Base-by-base conservation (phyloP, 2,329 filamentous ascomycete species). In the Cadophora malorum region DNA sequence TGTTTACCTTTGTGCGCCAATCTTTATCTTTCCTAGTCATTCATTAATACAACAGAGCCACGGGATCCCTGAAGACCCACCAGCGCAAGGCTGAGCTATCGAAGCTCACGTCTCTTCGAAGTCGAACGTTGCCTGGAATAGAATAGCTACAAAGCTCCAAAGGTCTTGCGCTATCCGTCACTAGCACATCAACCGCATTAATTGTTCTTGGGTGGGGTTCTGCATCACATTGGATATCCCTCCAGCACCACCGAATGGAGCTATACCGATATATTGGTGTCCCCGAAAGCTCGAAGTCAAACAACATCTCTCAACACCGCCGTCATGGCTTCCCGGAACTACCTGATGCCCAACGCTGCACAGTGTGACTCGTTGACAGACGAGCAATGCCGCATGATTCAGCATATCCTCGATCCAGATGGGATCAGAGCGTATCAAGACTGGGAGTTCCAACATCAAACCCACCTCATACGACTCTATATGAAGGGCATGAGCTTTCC, bases 401-500 rank as follows among this genome's bases (percentile, higher is more conserved):
- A 71, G 52, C 55, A 72, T 28, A 58, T 67, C 55, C 70, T 70
- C 28, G 72, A 75, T 55, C 73, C 73, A 3, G 53, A 71, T 4
- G 69, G 70, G 12, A 53, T 60, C 1, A 65, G 73, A 49, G 63
- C 66, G 35, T 68, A 75, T 41, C 70, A 71, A 38, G 67, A 69
- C 45, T 75, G 73, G 73, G 73, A 73, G 53, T 14, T 64, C 25
- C 47, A 62, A 10, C 69, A 75, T 59, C 73, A 75, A 55, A 56
- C 66, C 12, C 70, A 75, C 47, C 68, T 75, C n/a, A 69, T 75
- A 10, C 70, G 73, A 10, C 70, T 72, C 25, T 75, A 75, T 55
- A 75, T 75, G 73, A 72, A 69, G 23, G 71, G 72, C 67, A 64
- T 70, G 59, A 74, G 72, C 62, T 75, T 75, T 61, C 68, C 69